phyloP scores from a whole-genome alignment of 1,139 yeast genomes.

The Chernovozyma aurita region DNA sequence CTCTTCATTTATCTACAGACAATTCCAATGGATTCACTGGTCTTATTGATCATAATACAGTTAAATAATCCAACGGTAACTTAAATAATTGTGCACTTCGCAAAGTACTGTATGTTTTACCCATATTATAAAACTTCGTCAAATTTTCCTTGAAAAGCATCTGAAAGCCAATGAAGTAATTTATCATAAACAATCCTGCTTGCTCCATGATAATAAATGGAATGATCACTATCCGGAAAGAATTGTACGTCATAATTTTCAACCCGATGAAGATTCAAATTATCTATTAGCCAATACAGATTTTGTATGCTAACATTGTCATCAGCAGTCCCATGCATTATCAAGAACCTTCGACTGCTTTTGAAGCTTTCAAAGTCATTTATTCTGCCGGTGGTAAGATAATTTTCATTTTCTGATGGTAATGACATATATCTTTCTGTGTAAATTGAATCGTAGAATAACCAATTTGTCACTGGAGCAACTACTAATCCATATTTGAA shows the following conservation, averaged over 20 bases:
- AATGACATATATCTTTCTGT: conserved; percentile 87
- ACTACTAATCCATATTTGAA: conserved; percentile 72
- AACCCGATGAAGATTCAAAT: conserved; percentile 54
- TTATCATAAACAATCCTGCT: conserved; percentile 70
- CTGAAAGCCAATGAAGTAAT: conserved; percentile 60
- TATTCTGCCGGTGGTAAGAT: conserved; percentile 42
- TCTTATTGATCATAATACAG: too few relatives aligned
- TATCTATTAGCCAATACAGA: conserved; percentile 69
- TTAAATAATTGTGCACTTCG: too few relatives aligned
- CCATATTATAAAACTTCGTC: conserved; percentile 7
- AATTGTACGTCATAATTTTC: conserved; percentile 87
- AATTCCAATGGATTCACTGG: too few relatives aligned
- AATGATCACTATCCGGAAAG: conserved; percentile 92
- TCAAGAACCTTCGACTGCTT: conserved; percentile 53
- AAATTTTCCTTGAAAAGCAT: conserved; percentile 61
- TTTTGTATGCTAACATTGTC: conserved; percentile 95
- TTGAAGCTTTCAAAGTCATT: conserved; percentile 46
- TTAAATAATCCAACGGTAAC: too few relatives aligned
- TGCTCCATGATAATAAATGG: conserved; percentile 77
- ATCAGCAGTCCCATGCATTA: conserved; percentile 96
- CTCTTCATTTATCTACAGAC: too few relatives aligned
- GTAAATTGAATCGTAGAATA: conserved; percentile 67
- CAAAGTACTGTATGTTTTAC: too few relatives aligned
- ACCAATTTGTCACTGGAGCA: conserved; percentile 82
- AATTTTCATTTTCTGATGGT: conserved; percentile 53